Evolutionary conservation across 768 basidiomycete genomes (phyloP).

Genomic region (Podaxis rugospora): DNA sequence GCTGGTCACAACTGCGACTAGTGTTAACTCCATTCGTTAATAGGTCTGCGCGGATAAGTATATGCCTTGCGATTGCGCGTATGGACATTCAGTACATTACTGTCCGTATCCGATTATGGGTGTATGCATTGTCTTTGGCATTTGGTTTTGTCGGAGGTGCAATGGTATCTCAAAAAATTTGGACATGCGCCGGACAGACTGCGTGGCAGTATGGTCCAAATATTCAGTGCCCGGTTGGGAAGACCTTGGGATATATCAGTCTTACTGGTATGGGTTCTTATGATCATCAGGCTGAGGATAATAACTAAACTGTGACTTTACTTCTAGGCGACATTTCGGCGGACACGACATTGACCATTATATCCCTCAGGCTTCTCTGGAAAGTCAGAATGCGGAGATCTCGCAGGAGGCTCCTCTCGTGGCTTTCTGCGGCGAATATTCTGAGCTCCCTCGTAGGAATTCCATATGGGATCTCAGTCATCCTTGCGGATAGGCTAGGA

Average conservation of each 20-base stretch:
- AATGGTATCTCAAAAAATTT: neutral
- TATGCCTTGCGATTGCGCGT: slow-evolving; percentile 2
- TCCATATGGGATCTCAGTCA: neutral
- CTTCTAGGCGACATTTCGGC: slow-evolving; percentile 1
- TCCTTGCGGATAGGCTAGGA: neutral
- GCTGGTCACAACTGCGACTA: too few species aligned
- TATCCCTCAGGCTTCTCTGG: slow-evolving; percentile 5
- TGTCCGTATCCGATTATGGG: neutral
- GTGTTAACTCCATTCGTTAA: too few species aligned
- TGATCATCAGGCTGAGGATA: neutral
- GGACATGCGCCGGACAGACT: neutral
- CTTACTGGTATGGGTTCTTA: neutral
- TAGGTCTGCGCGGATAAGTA: slow-evolving; percentile 6
- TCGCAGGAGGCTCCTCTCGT: neutral
- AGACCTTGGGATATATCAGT: neutral
- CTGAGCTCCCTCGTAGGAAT: slow-evolving; percentile 1
- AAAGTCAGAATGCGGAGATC: slow-evolving; percentile 4
- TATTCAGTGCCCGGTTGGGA: neutral
- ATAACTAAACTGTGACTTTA: neutral
- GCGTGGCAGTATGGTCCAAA: neutral
- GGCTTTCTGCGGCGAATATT: slow-evolving; percentile 1
- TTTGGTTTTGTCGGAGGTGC: slow-evolving; percentile 1
- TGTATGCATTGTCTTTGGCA: neutral
- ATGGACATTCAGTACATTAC: slow-evolving; percentile 1
- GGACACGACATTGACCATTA: neutral